Base-by-base conservation (phyloP, 768 basidiomycete genomes). In the Macrocybe gigantea region DNA sequence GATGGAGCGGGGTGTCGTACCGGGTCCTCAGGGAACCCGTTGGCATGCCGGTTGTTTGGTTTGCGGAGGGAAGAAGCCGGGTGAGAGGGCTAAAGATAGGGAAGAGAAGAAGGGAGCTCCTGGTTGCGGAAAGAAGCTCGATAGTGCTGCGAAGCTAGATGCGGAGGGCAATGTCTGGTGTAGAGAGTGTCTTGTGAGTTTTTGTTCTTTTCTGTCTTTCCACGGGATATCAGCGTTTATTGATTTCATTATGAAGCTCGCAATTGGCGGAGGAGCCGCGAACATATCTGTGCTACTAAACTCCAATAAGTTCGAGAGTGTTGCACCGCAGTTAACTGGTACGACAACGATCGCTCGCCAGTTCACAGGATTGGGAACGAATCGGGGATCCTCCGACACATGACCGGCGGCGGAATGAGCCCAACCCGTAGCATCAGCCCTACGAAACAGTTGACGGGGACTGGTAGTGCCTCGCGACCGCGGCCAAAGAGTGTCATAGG, bases 1-100 rank as follows among this genome's bases (percentile, higher is more conserved):
- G 1, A 91, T 93, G 88, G 90, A 92, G 57, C 73, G 78, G 49
- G 90, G 90, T 7, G 88, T 92, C 31, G 85, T 93, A 35, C 83
- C 88, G 29, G 90, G 90, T 5, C 90, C 90, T 15, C 83, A 87
- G 50, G 85, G 85, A 33, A 82, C 83, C 32, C 77, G 78, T 52
- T 93, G 90, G 90, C 90, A 93, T 62, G 71, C 75, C 6, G 59
- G 73, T 35, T 93, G 90, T 62, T 72, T 93, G 42, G 74, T 89
- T 5, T 93, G 90, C 57, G 90, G 90, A 1, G 90, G 90, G 0
- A 87, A 80, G 61, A 84, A 77, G 60, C 69, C 66, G 45, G 60
- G 65, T 0, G 52, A 60, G 2, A 65, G 67, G 6, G 55, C 57
- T 8, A 61, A 64, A 34, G 64, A 64, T 31, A 54, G 76, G 55